Conservation (phyloP, 2,329 filamentous ascomycete species). For the Nothophaeocryptopus gaeumannii region DNA sequence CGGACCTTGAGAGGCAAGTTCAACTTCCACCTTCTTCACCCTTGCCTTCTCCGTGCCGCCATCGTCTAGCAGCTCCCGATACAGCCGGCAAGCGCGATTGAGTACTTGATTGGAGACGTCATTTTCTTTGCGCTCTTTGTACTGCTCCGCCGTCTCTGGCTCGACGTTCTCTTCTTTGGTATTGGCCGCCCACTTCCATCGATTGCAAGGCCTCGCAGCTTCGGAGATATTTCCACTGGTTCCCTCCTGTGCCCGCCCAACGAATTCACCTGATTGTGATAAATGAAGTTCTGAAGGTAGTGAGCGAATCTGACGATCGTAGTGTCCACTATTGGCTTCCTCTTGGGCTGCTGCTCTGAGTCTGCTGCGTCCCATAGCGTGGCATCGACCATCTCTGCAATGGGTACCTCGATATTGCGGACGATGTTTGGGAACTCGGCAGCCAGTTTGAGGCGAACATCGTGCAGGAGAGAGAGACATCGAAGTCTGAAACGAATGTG, state of each 20-base stretch:
- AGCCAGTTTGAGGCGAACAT: neutral
- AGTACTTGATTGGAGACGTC: no score
- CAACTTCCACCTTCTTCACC: no score
- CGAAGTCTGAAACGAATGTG: neutral
- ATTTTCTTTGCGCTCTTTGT: no score
- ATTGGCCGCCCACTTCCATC: neutral
- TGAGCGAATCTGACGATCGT: neutral
- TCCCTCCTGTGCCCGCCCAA: neutral
- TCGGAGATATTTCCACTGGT: neutral
- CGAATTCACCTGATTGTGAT: neutral
- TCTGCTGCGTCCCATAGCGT: constrained; percentile 1
- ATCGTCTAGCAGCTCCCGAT: no score
- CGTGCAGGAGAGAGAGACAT: neutral
- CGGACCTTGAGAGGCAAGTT: no score
- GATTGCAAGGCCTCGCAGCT: neutral
- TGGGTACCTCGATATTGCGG: neutral
- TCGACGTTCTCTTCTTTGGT: no score
- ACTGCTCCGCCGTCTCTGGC: no score
- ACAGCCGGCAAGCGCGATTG: no score
- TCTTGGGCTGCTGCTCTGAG: neutral
- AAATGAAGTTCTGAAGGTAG: neutral
- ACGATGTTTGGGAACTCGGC: neutral
- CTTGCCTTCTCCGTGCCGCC: no score
- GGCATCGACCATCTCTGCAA: neutral
- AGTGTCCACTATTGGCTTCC: neutral